Conservation (phyloP, 1,284 basidiomycete species). For the Bondarzewia mesenterica region DNA sequence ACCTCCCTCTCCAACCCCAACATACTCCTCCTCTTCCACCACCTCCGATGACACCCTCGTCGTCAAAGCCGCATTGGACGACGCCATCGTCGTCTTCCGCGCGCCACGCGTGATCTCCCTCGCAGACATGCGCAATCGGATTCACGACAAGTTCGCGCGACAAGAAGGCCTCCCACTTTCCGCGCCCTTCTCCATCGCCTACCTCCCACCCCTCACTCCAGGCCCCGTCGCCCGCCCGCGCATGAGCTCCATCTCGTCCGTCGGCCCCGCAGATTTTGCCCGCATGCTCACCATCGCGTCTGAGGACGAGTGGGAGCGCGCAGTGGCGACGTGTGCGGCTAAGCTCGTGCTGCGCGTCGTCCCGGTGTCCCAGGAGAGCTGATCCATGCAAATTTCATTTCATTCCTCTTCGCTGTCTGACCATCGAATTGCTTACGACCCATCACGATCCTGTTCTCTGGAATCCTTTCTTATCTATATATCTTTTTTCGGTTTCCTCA, state of each 20-base stretch:
- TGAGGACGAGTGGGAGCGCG: slow-evolving; percentile 33
- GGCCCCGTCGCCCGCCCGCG: slow-evolving; percentile 15
- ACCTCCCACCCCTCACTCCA: slow-evolving; percentile 22
- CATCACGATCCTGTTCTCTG: no score
- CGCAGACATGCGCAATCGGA: slow-evolving; percentile 40
- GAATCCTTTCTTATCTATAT: no score
- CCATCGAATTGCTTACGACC: no score
- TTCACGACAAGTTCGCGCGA: slow-evolving; percentile 55
- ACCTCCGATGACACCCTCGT: slow-evolving; percentile 30
- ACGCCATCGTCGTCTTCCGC: slow-evolving; percentile 55
- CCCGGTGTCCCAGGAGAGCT: neutral
- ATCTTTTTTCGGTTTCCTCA: no score
- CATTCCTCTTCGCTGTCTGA: no score
- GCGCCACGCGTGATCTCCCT: slow-evolving; percentile 36
- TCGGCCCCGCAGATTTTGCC: slow-evolving; percentile 14
- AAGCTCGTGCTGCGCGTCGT: slow-evolving; percentile 25
- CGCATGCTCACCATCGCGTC: slow-evolving; percentile 27
- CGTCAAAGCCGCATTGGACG: slow-evolving; percentile 58
- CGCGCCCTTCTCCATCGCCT: slow-evolving; percentile 44
- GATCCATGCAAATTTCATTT: no score
- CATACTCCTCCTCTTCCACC: neutral
- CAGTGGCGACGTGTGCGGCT: slow-evolving; percentile 20
- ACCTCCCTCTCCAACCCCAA: neutral
- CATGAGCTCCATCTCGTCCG: slow-evolving; percentile 30
- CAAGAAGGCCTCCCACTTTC: slow-evolving; percentile 48